Evolutionary conservation across 2,329 filamentous ascomycete genomes (phyloP).

Genomic region (Cercospora canescens): DNA sequence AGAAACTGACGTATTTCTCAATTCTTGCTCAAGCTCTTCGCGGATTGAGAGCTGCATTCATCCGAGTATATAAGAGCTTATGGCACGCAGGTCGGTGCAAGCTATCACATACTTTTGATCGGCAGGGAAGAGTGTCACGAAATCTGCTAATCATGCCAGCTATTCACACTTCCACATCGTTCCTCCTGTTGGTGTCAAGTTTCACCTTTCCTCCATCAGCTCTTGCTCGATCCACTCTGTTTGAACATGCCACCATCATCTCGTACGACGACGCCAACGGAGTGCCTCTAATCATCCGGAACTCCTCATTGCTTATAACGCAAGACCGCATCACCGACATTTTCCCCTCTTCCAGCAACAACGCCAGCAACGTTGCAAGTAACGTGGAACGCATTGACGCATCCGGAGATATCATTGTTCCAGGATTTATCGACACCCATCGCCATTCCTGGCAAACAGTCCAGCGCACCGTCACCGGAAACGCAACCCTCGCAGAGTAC

Average conservation of each 20-base stretch:
- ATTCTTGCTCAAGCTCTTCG: background rate
- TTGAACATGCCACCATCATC: background rate
- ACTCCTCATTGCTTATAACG: background rate
- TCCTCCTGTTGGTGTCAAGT: background rate
- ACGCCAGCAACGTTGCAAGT: background rate
- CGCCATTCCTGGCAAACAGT: background rate
- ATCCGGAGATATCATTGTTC: background rate
- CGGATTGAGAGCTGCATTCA: background rate
- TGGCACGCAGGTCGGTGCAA: too few relatives aligned
- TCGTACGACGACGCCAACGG: background rate
- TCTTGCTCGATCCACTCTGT: background rate
- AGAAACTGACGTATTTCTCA: background rate
- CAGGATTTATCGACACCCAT: background rate
- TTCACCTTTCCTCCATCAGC: background rate
- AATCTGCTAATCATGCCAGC: background rate
- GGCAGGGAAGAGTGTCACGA: background rate
- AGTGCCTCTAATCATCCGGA: background rate
- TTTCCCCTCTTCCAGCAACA: background rate
- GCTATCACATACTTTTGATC: background rate
- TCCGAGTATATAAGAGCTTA: background rate
- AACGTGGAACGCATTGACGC: background rate
- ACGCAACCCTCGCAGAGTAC: background rate
- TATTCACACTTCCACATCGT: background rate
- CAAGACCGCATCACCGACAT: background rate
- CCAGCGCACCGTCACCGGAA: background rate